Conservation (phyloP, 805 yeast genomes). For the Saturnispora sekii region DNA sequence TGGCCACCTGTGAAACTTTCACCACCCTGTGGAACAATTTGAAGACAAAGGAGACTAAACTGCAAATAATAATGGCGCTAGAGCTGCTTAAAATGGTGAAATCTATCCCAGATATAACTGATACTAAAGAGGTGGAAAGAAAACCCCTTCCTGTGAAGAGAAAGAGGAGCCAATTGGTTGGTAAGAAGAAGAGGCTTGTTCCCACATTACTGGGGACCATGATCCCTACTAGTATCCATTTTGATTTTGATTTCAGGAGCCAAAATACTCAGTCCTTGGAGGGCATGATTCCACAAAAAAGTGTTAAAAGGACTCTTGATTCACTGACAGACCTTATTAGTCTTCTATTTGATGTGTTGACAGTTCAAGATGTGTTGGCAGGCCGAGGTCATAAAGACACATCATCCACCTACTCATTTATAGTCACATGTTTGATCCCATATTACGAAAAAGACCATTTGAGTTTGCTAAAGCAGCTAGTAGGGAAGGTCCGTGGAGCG, state of each 20-base stretch:
- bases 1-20: slow-evolving; percentile 4
- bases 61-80: slow-evolving; percentile 22
- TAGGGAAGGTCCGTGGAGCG: slow-evolving; percentile 24
- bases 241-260: slow-evolving; percentile 22
- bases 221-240: slow-evolving; percentile 16
- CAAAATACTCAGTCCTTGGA: background rate
- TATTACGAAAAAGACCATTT: slow-evolving; percentile 22
- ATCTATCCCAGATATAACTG: background rate
- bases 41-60: slow-evolving; percentile 22
- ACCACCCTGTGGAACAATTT: slow-evolving; percentile 10
- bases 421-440: slow-evolving; percentile 23
- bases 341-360: slow-evolving; percentile 23
- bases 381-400: slow-evolving; percentile 20
- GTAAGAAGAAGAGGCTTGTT: slow-evolving; percentile 24
- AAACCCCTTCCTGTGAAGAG: background rate
- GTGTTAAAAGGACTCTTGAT: background rate
- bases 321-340: slow-evolving; percentile 13
- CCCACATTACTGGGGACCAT: slow-evolving; percentile 28
- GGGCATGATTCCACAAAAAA: background rate
- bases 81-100: slow-evolving; percentile 20
- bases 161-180: slow-evolving; percentile 14
- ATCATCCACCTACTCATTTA: slow-evolving; percentile 21
- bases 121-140: background rate
- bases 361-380: slow-evolving; percentile 26
- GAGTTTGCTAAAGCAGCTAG: slow-evolving; percentile 20